These are phyloP conservation scores for Collybia sp. DNA, from an alignment of 768 basidiomycete species.

Conservation along the genomic window DNA sequence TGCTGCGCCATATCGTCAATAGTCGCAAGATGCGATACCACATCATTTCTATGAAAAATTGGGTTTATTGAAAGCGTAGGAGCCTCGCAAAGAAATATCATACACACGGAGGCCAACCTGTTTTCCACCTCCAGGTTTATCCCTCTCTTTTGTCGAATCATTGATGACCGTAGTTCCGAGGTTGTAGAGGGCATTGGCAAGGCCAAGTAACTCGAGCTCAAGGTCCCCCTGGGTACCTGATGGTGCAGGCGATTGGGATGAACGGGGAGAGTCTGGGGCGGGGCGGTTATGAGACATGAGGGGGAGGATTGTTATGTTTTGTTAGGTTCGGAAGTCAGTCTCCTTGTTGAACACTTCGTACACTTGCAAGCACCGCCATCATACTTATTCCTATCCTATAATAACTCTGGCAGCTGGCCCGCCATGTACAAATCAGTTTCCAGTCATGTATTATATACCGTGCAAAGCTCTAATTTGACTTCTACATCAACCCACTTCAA, in stretches of 20 bases:
- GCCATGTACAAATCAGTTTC: too few relatives aligned
- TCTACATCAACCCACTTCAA: too few relatives aligned
- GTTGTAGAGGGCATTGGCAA: slow-evolving; percentile 76
- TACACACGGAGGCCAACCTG: slow-evolving; percentile 78
- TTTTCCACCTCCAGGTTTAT: slow-evolving; percentile 65
- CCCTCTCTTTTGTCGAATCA: slow-evolving; percentile 76
- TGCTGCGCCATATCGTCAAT: slow-evolving; percentile 68
- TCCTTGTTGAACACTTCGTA: too few relatives aligned
- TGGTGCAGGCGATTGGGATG: slow-evolving; percentile 72
- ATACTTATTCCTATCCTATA: too few relatives aligned
- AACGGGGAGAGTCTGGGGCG: slow-evolving; percentile 65
- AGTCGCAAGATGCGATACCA: slow-evolving; percentile 58
- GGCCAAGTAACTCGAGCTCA: slow-evolving; percentile 70
- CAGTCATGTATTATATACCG: too few relatives aligned
- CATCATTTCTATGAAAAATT: slow-evolving; percentile 59
- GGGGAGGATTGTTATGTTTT: too few relatives aligned
- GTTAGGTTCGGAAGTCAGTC: too few relatives aligned
- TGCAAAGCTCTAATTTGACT: too few relatives aligned
- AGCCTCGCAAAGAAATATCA: slow-evolving; percentile 13
- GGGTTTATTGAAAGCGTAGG: slow-evolving; percentile 2
- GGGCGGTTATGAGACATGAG: too few relatives aligned
- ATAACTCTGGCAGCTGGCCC: too few relatives aligned
- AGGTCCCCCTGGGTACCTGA: slow-evolving; percentile 67
- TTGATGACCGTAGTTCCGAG: slow-evolving; percentile 81
- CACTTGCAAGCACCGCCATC: too few relatives aligned